phyloP scores from a whole-genome alignment of 2,329 filamentous ascomycete genomes.

The Monilinia fructicola region DNA sequence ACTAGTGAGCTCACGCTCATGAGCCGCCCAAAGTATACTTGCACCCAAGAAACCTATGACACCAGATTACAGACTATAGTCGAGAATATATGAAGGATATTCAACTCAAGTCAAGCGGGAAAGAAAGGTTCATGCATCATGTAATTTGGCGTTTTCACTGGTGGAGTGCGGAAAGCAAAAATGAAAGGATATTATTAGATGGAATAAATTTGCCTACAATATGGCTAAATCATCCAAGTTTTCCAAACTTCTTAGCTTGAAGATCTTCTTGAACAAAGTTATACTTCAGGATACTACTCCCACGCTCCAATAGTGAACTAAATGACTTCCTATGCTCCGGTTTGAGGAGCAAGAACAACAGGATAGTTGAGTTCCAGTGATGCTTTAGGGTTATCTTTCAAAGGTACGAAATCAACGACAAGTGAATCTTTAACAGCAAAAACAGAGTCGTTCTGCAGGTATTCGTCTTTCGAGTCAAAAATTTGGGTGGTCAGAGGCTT shows the following conservation, averaged over 20 bases:
- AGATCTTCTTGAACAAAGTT: not conserved
- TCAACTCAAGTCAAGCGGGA: not conserved
- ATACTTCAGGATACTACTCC: not conserved
- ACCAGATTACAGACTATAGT: not conserved
- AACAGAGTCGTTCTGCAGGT: slow-evolving; percentile 54
- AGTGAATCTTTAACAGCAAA: slow-evolving; percentile 56
- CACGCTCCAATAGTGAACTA: not conserved
- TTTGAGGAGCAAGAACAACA: slow-evolving; percentile 29
- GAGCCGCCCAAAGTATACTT: not conserved
- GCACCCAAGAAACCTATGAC: not conserved
- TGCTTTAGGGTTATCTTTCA: slow-evolving; percentile 42
- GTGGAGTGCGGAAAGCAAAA: not conserved
- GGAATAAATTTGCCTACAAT: not conserved
- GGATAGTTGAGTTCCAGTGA: slow-evolving; percentile 40
- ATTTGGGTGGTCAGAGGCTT: slow-evolving; percentile 74
- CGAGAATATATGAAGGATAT: not conserved
- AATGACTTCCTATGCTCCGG: not conserved
- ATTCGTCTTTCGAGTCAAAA: slow-evolving; percentile 67
- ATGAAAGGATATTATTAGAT: not conserved
- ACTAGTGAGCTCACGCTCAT: not conserved
- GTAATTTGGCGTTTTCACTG: not conserved
- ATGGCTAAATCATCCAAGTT: not conserved
- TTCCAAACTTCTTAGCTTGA: not conserved
- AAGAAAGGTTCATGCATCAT: not conserved
- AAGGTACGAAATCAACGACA: slow-evolving; percentile 51